phyloP scores from a whole-genome alignment of 1,139 yeast genomes.

The Zygosaccharomyces pseudobailii region DNA sequence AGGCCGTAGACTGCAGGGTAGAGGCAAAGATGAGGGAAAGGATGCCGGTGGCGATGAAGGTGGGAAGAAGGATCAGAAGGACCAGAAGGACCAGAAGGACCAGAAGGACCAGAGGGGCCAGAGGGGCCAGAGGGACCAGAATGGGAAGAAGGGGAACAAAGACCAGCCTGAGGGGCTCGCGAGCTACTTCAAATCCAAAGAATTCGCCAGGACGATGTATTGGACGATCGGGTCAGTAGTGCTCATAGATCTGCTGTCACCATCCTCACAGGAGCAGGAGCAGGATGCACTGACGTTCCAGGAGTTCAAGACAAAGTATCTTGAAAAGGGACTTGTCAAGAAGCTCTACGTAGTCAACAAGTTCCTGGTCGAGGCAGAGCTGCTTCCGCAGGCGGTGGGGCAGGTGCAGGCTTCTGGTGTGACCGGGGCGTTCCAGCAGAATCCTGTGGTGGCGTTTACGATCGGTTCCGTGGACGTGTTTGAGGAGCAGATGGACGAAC shows the following conservation, averaged over 20 bases:
- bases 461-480: constrained; percentile 93
- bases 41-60: too few relatives aligned
- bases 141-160: constrained; percentile 10
- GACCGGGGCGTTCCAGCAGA: constrained; percentile 20
- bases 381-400: constrained; percentile 51
- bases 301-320: constrained; percentile 77
- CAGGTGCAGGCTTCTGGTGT: constrained; percentile 11
- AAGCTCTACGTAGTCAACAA: constrained; percentile 73
- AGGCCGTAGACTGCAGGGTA: background rate
- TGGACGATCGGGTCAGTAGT: constrained; percentile 39
- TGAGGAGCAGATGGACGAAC: constrained; percentile 73
- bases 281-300: constrained; percentile 68
- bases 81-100: background rate
- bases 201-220: constrained; percentile 37
- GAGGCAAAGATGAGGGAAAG: background rate
- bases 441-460: constrained; percentile 51
- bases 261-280: constrained; percentile 20
- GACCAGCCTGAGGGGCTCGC: constrained; percentile 28
- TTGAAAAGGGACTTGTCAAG: constrained; percentile 80
- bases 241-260: constrained; percentile 33
- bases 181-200: constrained; percentile 38
- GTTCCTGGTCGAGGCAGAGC: constrained; percentile 71
- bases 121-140: constrained; percentile 5
- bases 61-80: too few relatives aligned
- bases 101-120: constrained; percentile 4